Conservation (phyloP, 169 alveolate genomes). For the Plasmodium billcollinsi region DNA sequence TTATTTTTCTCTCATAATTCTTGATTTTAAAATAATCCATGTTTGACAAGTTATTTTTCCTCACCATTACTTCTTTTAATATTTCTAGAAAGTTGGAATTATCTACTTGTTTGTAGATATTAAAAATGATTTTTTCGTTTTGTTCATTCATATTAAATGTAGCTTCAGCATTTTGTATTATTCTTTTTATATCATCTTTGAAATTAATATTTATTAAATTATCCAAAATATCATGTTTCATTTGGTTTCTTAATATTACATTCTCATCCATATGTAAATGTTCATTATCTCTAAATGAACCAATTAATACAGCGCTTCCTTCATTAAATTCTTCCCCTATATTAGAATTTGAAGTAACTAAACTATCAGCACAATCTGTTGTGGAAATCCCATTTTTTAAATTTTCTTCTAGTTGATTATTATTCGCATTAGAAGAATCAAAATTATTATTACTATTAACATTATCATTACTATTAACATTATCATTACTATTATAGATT, state of each 20-base stretch:
- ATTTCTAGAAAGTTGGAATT: slow-evolving; percentile 2
- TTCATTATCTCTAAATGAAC: no score
- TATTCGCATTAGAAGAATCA: no score
- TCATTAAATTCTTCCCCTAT: no score
- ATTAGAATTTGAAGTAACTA: no score
- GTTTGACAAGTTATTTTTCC: background rate
- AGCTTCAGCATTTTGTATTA: slow-evolving; percentile 1
- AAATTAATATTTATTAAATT: slow-evolving; percentile 21
- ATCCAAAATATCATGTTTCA: background rate
- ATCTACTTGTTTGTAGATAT: slow-evolving; percentile 10
- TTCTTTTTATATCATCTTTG: slow-evolving; percentile 38
- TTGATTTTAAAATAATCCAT: slow-evolving; percentile 9
- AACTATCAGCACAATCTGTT: no score
- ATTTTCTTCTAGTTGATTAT: background rate
- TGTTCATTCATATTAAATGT: slow-evolving; percentile 9
- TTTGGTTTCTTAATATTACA: background rate
- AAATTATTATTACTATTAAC: background rate
- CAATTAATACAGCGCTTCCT: no score
- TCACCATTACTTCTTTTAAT: slow-evolving; percentile 8
- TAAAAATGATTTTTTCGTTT: slow-evolving; percentile 19
- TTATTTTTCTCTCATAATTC: slow-evolving; percentile 18
- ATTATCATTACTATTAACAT: background rate
- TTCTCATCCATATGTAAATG: background rate
- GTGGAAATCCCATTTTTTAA: no score
- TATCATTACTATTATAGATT: background rate